Evolutionary conservation across 2,329 filamentous ascomycete genomes (phyloP).

Genomic region (Boeremia lycopersici): DNA sequence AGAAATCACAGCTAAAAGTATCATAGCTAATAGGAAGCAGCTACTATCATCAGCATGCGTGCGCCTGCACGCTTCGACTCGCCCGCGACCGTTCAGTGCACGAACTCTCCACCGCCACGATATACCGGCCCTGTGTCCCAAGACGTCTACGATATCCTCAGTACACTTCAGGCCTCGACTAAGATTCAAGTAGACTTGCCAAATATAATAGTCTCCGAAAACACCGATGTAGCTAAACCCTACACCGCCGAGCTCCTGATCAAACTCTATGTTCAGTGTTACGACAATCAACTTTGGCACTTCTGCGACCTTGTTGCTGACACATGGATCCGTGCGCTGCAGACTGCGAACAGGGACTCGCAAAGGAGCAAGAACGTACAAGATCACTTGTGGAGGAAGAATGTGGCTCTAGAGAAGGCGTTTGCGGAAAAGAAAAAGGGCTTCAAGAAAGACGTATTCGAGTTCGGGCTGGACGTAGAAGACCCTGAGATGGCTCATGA

Average conservation of each 20-base stretch:
- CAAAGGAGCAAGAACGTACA: neutral
- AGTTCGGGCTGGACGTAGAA: constrained; percentile 15
- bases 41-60: neutral
- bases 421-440: constrained; percentile 2
- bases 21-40: neutral
- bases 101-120: neutral
- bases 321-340: constrained; percentile 44
- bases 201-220: constrained; percentile 4
- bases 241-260: constrained; percentile 30
- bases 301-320: constrained; percentile 41
- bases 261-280: constrained; percentile 35
- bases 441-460: constrained; percentile 10
- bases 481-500: constrained; percentile 19
- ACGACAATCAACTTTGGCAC: constrained; percentile 20
- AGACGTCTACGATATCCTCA: constrained; percentile 6
- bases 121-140: neutral
- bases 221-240: constrained; percentile 1
- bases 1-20: neutral
- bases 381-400: constrained; percentile 26
- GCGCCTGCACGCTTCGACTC: neutral
- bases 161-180: neutral
- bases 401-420: constrained; percentile 12
- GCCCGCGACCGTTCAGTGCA: neutral
- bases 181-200: constrained; percentile 26
- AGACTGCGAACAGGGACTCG: constrained; percentile 15